Conservation (phyloP, 345 rosid species). For the Eucalyptus shirleyi region DNA sequence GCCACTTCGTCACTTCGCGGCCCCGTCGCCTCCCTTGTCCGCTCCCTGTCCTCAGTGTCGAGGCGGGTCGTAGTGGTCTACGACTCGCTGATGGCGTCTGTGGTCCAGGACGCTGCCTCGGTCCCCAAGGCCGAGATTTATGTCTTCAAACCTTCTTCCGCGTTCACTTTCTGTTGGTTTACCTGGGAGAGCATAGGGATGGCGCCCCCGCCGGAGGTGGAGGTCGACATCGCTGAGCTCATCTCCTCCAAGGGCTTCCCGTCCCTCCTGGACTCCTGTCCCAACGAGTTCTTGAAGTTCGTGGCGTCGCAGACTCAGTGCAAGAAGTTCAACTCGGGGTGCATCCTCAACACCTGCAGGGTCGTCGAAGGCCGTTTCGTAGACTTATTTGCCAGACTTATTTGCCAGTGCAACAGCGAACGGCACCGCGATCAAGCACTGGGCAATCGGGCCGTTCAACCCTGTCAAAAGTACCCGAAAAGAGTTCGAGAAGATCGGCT, state of each 20-base stretch:
- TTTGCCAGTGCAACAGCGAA: not conserved
- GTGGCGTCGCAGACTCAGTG: not conserved
- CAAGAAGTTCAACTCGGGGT: not conserved
- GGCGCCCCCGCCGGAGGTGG: not conserved
- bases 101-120: not conserved
- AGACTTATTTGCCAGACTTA: not conserved
- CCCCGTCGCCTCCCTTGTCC: not conserved
- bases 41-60: not conserved
- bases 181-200: not conserved
- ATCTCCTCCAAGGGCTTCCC: not conserved
- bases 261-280: not conserved
- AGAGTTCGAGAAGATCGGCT: not conserved
- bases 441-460: constrained; percentile 7
- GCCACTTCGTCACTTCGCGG: not conserved
- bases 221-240: not conserved
- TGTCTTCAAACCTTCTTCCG: not conserved
- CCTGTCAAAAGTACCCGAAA: not conserved
- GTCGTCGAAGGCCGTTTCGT: not conserved
- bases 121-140: not conserved
- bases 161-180: not conserved
- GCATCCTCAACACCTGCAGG: not conserved
- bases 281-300: constrained; percentile 14
- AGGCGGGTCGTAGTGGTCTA: not conserved
- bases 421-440: not conserved
- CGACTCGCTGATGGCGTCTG: constrained; percentile 1